phyloP scores from a whole-genome alignment of 2,329 filamentous ascomycete species.

The Penicillium sp. region DNA sequence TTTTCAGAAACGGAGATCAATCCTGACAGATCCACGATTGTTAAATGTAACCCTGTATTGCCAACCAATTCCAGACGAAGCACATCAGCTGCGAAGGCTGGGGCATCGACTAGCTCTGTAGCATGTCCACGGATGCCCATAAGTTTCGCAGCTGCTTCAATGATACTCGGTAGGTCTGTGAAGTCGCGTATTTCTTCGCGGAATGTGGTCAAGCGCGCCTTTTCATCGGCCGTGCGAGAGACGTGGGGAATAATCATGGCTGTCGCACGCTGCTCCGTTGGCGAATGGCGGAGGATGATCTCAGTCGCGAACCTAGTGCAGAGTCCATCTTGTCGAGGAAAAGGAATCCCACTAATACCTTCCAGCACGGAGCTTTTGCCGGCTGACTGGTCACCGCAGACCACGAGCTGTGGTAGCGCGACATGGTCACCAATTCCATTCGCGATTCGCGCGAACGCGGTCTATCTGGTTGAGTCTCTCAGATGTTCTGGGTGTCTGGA shows the following conservation, averaged over 20 bases:
- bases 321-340: slow-evolving; percentile 63
- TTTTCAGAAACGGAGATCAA: slow-evolving; percentile 60
- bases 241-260: slow-evolving; percentile 20
- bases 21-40: slow-evolving; percentile 65
- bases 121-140: background rate
- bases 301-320: slow-evolving; percentile 69
- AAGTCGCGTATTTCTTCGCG: slow-evolving; percentile 15
- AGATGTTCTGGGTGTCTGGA: slow-evolving; percentile 21
- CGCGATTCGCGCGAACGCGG: slow-evolving; percentile 57
- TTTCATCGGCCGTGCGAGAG: slow-evolving; percentile 20
- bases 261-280: background rate
- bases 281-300: slow-evolving; percentile 51
- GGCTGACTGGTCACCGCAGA: slow-evolving; percentile 67
- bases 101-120: slow-evolving; percentile 10
- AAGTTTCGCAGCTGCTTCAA: slow-evolving; percentile 9
- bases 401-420: slow-evolving; percentile 64
- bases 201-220: slow-evolving; percentile 13
- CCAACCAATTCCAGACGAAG: slow-evolving; percentile 64
- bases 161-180: slow-evolving; percentile 21
- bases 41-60: slow-evolving; percentile 60
- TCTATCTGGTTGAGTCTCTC: slow-evolving; percentile 59
- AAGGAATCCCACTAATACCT: slow-evolving; percentile 64
- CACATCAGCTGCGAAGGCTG: slow-evolving; percentile 54
- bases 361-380: slow-evolving; percentile 67
- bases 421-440: slow-evolving; percentile 56